A percentile compares a stretch with the other conserved stretches of the same genome.
phyloP scores from a whole-genome alignment of 257 asterid species.

The Plantago ovata region DNA sequence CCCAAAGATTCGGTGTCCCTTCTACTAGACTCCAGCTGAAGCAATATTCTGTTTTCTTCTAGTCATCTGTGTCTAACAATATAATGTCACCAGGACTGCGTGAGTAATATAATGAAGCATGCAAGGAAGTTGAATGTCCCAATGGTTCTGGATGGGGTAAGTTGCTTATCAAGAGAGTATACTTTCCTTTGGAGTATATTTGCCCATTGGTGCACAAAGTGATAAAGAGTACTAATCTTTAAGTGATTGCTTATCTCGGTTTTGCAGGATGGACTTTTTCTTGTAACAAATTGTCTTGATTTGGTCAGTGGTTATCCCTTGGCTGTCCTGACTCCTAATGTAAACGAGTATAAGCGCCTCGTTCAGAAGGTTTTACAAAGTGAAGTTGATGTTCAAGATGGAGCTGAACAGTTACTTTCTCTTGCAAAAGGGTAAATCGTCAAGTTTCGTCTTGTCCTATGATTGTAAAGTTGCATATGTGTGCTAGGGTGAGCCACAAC shows the following conservation, averaged over 20 bases:
- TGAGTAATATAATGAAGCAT: constrained; percentile 78
- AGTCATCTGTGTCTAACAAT: background rate
- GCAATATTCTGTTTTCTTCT: background rate
- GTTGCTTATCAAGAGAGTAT: constrained; percentile 19
- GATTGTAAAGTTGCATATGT: background rate
- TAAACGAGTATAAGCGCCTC: constrained; percentile 91
- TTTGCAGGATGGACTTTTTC: constrained; percentile 91
- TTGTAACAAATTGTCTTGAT: constrained; percentile 73
- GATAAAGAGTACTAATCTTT: background rate
- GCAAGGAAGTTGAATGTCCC: constrained; percentile 84
- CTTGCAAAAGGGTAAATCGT: constrained; percentile 68
- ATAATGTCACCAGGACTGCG: constrained; percentile 67
- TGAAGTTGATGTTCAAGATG: constrained; percentile 69
- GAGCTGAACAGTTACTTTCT: constrained; percentile 63
- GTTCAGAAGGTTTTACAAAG: constrained; percentile 65
- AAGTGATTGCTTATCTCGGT: constrained; percentile 20
- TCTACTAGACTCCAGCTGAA: no score
- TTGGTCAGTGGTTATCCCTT: constrained; percentile 76
- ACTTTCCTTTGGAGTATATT: constrained; percentile 2
- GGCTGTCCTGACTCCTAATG: constrained; percentile 92
- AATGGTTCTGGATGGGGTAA: constrained; percentile 93
- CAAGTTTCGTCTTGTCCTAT: constrained; percentile 9
- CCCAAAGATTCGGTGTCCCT: no score
- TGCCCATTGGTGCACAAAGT: background rate
- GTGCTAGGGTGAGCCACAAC: background rate